These are phyloP conservation scores for Neoboletus brunneissimus DNA, from an alignment of 768 basidiomycete genomes.

Conservation along the genomic window DNA sequence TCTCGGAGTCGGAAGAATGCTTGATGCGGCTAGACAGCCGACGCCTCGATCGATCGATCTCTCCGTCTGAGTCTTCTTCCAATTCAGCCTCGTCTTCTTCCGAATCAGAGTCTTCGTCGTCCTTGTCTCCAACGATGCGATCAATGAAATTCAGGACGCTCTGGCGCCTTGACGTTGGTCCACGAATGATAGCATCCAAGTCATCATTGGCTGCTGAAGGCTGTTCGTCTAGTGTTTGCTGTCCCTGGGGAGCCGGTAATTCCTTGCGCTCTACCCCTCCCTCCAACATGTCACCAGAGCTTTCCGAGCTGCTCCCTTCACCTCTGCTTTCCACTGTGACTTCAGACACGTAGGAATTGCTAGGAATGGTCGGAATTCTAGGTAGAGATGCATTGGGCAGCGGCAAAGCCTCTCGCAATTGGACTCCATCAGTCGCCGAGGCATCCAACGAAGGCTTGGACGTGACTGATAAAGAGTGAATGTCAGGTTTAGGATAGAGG, in stretches of 20 bases:
- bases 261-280: constrained; percentile 17
- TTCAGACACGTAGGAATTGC: constrained; percentile 34
- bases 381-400: constrained; percentile 2
- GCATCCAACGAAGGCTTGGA: not conserved
- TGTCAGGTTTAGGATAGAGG: constrained; percentile 5
- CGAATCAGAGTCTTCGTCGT: constrained; percentile 36
- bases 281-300: constrained; percentile 27
- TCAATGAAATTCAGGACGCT: constrained; percentile 29
- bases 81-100: constrained; percentile 42
- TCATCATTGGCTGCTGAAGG: constrained; percentile 19
- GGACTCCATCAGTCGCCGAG: not conserved
- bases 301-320: constrained; percentile 42
- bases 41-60: constrained; percentile 32
- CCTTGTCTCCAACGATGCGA: constrained; percentile 28
- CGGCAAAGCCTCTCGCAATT: not conserved
- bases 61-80: constrained; percentile 39
- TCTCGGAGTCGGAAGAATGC: constrained; percentile 33
- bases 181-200: constrained; percentile 43
- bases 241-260: not conserved
- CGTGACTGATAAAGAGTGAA: constrained; percentile 4
- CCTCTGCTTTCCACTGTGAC: constrained; percentile 35
- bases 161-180: constrained; percentile 31
- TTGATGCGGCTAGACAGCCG: constrained; percentile 33
- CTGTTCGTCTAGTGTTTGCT: not conserved
- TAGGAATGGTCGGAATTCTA: constrained; percentile 25